phyloP scores from a whole-genome alignment of 176 grass and related monocot genomes.

The Ensete glaucum region DNA sequence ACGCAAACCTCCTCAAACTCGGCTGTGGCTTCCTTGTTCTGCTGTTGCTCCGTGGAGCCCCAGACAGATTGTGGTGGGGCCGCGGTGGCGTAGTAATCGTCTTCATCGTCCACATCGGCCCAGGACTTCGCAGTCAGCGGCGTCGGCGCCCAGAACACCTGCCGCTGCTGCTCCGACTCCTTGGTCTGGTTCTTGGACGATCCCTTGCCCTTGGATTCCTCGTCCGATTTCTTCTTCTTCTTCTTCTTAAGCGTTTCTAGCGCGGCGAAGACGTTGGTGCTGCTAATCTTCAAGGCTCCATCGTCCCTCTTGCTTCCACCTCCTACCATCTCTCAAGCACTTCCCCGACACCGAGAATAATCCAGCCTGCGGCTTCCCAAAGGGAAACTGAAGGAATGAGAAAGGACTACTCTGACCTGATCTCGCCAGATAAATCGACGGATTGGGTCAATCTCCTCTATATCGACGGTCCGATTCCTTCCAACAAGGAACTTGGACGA shows the following conservation, averaged over 20 bases:
- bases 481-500: not conserved
- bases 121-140: conserved; percentile 7
- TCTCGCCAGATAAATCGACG: not conserved
- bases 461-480: not conserved
- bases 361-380: not conserved
- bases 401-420: not conserved
- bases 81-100: conserved; percentile 9
- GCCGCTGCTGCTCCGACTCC: conserved; percentile 15
- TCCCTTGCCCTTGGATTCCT: conserved; percentile 3
- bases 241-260: conserved; percentile 7
- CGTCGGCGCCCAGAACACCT: conserved; percentile 12
- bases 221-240: conserved; percentile 3
- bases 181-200: conserved; percentile 10
- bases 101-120: not conserved
- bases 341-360: not conserved
- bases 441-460: not conserved
- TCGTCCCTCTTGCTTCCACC: conserved; percentile 5
- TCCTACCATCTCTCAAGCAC: not conserved
- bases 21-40: conserved; percentile 1
- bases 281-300: conserved; percentile 7
- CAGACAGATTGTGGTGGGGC: conserved; percentile 2
- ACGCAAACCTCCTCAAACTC: not conserved
- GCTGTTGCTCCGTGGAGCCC: not conserved
- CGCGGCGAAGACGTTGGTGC: conserved; percentile 9
- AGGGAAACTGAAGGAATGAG: not conserved